These are phyloP conservation scores for Ceratonia siliqua DNA, from an alignment of 306 rosid species.

Conservation along the genomic window DNA sequence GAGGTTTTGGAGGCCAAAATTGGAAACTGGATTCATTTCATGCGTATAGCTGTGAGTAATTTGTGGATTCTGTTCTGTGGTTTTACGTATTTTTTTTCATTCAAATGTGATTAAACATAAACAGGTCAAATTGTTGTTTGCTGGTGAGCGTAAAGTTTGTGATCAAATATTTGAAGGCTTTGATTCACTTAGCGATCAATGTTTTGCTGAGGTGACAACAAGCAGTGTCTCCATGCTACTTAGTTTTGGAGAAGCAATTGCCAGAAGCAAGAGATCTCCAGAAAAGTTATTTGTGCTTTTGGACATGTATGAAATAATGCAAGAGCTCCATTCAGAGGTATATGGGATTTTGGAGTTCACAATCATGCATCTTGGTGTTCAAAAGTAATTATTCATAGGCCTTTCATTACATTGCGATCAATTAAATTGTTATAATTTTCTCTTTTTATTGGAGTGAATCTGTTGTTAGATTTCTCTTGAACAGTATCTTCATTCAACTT, in stretches of 20 bases:
- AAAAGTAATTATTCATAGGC: background rate
- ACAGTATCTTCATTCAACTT: background rate
- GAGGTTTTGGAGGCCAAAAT: constrained; percentile 98
- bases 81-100: background rate
- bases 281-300: constrained; percentile 93
- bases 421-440: background rate
- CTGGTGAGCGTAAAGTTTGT: constrained; percentile 92
- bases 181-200: constrained; percentile 81
- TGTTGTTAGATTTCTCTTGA: constrained; percentile 13
- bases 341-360: constrained; percentile 26
- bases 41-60: constrained; percentile 94
- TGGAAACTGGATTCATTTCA: constrained; percentile 98
- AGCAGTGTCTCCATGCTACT: constrained; percentile 85
- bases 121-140: constrained; percentile 91
- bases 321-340: constrained; percentile 96
- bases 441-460: background rate
- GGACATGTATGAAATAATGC: constrained; percentile 99
- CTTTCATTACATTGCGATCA: constrained; percentile 19
- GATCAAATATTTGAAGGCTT: constrained; percentile 89
- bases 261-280: constrained; percentile 93
- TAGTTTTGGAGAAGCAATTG: constrained; percentile 97
- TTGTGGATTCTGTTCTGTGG: constrained; percentile 18
- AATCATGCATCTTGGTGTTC: constrained; percentile 1
- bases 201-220: constrained; percentile 91
- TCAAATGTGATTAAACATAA: constrained; percentile 35